phyloP scores from a whole-genome alignment of 2,329 filamentous ascomycete species.

The Nothopassalora personata region DNA sequence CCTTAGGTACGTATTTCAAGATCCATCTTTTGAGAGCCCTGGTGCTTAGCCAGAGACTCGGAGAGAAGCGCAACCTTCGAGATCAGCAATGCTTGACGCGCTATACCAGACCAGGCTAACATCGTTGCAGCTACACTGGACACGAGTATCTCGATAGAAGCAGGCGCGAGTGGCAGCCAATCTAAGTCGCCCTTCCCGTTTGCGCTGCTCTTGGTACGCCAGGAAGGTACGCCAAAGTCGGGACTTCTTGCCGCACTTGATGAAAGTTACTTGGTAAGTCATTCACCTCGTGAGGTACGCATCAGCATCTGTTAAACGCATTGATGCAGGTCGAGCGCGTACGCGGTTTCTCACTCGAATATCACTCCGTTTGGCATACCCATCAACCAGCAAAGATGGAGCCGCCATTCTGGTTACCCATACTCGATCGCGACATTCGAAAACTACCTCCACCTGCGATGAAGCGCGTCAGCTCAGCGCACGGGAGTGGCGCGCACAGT shows the following conservation, averaged over 20 bases:
- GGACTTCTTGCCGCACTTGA: constrained; percentile 42
- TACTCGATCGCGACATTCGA: constrained; percentile 48
- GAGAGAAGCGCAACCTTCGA: not conserved
- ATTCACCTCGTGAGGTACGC: not conserved
- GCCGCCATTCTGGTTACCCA: constrained; percentile 45
- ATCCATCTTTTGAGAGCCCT: not conserved
- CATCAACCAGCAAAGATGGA: constrained; percentile 42
- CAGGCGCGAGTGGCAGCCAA: constrained; percentile 7
- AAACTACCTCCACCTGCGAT: constrained; percentile 44
- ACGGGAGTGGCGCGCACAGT: constrained; percentile 15
- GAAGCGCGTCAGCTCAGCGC: constrained; percentile 20
- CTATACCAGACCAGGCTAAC: not conserved
- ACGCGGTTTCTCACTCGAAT: constrained; percentile 50
- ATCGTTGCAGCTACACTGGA: constrained; percentile 37
- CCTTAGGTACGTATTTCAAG: constrained; percentile 35
- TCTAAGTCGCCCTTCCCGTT: constrained; percentile 42
- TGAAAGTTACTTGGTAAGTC: constrained; percentile 38
- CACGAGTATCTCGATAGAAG: constrained; percentile 40
- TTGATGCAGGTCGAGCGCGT: constrained; percentile 42
- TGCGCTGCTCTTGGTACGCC: constrained; percentile 47
- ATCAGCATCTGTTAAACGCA: constrained; percentile 1
- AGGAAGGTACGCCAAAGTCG: constrained; percentile 40
- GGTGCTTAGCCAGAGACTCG: not conserved
- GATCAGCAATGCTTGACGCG: not conserved
- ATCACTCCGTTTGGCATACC: constrained; percentile 48